Evolutionary conservation across 2,329 filamentous ascomycete genomes (phyloP).

Genomic region (Diaporthe batatas): DNA sequence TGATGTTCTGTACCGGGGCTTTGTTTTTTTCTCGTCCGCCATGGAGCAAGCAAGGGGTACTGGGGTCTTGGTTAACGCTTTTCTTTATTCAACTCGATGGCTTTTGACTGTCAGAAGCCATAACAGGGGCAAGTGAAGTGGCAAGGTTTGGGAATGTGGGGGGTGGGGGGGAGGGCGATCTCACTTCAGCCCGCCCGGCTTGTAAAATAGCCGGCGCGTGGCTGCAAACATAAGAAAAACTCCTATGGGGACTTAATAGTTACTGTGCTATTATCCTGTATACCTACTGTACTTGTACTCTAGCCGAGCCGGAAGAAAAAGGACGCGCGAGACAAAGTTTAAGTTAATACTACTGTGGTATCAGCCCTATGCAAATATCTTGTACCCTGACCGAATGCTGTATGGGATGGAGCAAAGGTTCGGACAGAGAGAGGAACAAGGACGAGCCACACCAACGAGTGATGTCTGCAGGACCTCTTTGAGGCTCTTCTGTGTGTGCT

Average conservation of each 20-base stretch:
- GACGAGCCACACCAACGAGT: neutral
- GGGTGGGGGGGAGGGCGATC: neutral
- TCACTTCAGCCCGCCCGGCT: conserved; percentile 8
- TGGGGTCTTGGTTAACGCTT: conserved; percentile 12
- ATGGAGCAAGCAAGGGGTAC: conserved; percentile 27
- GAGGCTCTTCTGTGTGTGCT: conserved; percentile 10
- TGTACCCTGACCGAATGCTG: neutral
- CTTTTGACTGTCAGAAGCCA: neutral
- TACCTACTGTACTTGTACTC: conserved; percentile 31
- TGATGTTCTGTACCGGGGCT: conserved; percentile 5
- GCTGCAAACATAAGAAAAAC: conserved; percentile 16
- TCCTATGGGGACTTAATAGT: conserved; percentile 13
- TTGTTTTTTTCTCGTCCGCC: neutral
- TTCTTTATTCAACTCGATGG: conserved; percentile 5
- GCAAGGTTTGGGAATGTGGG: neutral
- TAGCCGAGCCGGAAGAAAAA: conserved; percentile 13
- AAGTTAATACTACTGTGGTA: conserved; percentile 28
- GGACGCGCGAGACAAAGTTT: conserved; percentile 14
- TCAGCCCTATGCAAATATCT: neutral
- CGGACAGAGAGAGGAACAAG: neutral
- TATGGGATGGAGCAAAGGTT: neutral
- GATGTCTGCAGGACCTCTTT: neutral
- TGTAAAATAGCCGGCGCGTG: neutral
- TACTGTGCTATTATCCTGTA: conserved; percentile 28
- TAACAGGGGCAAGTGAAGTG: neutral